Conservation (phyloP, 2,329 filamentous ascomycete genomes). For the Ophiostoma sp. region DNA sequence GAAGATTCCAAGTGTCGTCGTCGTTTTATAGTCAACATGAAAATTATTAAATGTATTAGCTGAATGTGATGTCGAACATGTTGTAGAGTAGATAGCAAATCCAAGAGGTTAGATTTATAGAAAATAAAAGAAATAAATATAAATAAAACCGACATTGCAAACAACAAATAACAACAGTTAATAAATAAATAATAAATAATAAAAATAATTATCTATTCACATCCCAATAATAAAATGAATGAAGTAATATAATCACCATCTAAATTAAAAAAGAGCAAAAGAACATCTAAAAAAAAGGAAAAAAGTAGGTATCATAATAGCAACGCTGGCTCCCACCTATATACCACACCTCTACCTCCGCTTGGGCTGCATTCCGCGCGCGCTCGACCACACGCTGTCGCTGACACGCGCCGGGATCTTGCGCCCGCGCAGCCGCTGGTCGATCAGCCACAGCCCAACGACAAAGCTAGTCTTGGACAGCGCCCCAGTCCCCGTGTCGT, state of each 20-base stretch:
- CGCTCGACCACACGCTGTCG: slow-evolving; percentile 72
- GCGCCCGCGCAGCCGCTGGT: slow-evolving; percentile 71
- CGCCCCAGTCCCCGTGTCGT: slow-evolving; percentile 49
- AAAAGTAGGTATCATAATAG: background rate
- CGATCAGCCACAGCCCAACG: slow-evolving; percentile 76
- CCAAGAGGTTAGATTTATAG: too few relatives aligned
- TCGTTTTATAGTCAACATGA: background rate
- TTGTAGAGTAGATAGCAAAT: too few relatives aligned
- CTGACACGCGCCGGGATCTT: slow-evolving; percentile 68
- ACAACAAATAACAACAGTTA: too few relatives aligned
- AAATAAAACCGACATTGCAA: too few relatives aligned
- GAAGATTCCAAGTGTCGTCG: background rate
- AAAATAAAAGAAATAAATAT: too few relatives aligned
- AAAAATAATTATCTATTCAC: too few relatives aligned
- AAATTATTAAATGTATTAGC: too few relatives aligned
- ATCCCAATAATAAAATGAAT: too few relatives aligned
- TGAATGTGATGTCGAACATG: too few relatives aligned
- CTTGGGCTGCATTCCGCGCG: slow-evolving; percentile 39
- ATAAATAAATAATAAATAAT: too few relatives aligned
- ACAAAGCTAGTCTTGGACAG: slow-evolving; percentile 69
- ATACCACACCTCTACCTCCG: background rate
- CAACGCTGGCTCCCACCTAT: background rate
- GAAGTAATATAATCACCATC: background rate
- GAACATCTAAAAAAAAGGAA: background rate
- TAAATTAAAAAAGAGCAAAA: background rate